Base-by-base conservation (phyloP, 345 rosid genomes). In the Clarkia xantiana region DNA sequence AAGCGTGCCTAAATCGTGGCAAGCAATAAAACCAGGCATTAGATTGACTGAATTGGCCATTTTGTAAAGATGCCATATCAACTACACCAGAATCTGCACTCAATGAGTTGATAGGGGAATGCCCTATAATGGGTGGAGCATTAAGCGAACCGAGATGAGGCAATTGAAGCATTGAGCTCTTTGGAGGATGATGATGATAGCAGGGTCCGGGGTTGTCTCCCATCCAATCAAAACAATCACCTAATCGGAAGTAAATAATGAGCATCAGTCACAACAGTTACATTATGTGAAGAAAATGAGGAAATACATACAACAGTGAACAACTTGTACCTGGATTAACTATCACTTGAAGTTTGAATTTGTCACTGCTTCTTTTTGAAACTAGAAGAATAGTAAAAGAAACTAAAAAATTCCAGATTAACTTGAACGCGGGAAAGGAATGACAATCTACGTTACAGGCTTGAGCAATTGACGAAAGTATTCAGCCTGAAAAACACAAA, bases 391-490 rank as follows among this genome's bases (percentile, higher is more conserved):
- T 49, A 44, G 49, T 51, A 56, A 66, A 67, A 68, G 69, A 66
- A 61, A 69, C 69, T 55, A 29, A 76, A 40, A 52, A 69, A 62
- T 50, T 61, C 68, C 78, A 64, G 83, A 72, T 76, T 57, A 71
- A 70, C 46, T 63, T 49, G 55, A 71, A 48, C 51, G 54, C 60
- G 29, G 16, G 34, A 51, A 51, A 16, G 42, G 57, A 54, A 64
- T 53, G 8, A 29, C 58, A 52, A 71, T 61, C 96, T 86, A 84
- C 98, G 98, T 91, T 2, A 91, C 95, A 53, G 98, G 98, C 68
- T 91, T 91, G 50, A 91, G 90, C 74, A 91, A 72, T 53, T 84
- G 94, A 68, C 98, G 90, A 62, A 91, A 91, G 72, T 91, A 86
- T 47, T 91, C 94, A 57, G 94, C 96, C 98, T 91, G 94, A 45